A percentile compares a stretch with the other conserved stretches of the same genome.
Evolutionary conservation across 1,284 basidiomycete genomes (phyloP).

Genomic region (Leccinum glutinopallens): DNA sequence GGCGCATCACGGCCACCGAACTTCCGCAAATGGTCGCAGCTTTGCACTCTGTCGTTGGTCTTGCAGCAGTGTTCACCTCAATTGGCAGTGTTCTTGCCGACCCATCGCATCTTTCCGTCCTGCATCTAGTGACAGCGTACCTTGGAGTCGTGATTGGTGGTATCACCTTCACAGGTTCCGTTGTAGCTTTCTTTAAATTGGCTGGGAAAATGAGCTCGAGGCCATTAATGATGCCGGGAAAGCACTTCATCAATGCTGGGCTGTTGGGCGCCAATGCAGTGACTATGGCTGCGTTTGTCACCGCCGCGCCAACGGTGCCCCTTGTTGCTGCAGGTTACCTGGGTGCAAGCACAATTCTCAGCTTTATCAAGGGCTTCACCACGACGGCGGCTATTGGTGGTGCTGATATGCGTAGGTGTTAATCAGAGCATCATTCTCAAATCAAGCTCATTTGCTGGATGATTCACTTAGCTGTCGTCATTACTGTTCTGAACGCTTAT

Average conservation of each 20-base stretch:
- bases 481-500: slow-evolving; percentile 86
- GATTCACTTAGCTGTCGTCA: slow-evolving; percentile 67
- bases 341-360: slow-evolving; percentile 68
- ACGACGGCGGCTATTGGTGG: slow-evolving; percentile 86
- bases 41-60: slow-evolving; percentile 80
- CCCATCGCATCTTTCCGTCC: slow-evolving; percentile 59
- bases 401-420: slow-evolving; percentile 83
- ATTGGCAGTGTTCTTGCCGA: slow-evolving; percentile 78
- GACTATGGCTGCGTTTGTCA: slow-evolving; percentile 76
- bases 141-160: slow-evolving; percentile 83
- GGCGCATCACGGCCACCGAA: slow-evolving; percentile 83
- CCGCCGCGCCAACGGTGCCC: slow-evolving; percentile 68
- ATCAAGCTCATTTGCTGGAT: slow-evolving; percentile 4
- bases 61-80: slow-evolving; percentile 83
- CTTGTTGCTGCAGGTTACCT: slow-evolving; percentile 76
- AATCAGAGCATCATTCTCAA: background rate
- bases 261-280: slow-evolving; percentile 69
- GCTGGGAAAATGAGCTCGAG: slow-evolving; percentile 77
- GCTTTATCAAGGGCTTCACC: slow-evolving; percentile 82
- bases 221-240: slow-evolving; percentile 70
- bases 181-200: slow-evolving; percentile 87
- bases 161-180: slow-evolving; percentile 79
- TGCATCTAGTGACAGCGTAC: slow-evolving; percentile 82
- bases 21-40: slow-evolving; percentile 80
- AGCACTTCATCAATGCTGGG: slow-evolving; percentile 72